Evolutionary conservation across 192 early-diverging fungal genomes (phyloP), one percentile per base, ranked within the genome.

Genomic region (Gaertneriomyces sp.): DNA sequence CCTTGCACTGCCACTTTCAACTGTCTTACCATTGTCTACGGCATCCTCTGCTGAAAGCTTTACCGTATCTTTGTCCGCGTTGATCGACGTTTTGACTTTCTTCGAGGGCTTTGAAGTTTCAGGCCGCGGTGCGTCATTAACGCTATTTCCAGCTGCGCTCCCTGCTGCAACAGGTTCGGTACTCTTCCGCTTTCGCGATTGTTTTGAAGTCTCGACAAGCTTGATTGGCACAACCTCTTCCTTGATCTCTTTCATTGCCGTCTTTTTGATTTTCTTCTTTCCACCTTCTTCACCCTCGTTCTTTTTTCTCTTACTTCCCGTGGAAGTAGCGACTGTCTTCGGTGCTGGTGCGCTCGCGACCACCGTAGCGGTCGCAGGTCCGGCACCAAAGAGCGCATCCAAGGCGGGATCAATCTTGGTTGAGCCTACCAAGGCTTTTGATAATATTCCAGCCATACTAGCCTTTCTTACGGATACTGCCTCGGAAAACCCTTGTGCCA

Each of bases 41-140:
- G 60, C 64, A 51, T 81, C 74, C 11, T 73, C 72, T 10, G 70
- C 75, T n/a, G 65, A 50, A 12, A 81, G 74, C 8, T 68, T 77
- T 10, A 45, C 63, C 14, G 69, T 61, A 40, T 41, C 58, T 39
- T 45, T 20, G 52, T 63, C n/a, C 42, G 14, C 71, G 41, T 66
- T 60, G 7, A 60, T 61, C 25, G 25, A 33, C 25, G 25, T 33
- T 33, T 33, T 33, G 2, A 33, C 25, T 33, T 33, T 33, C 25
- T 33, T 33, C 25, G 25, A 33, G 2, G 25, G 25, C 25, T 33
- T 33, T 33, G 25, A 33, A 33, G 25, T n/a, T n/a, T n/a, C n/a
- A n/a, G n/a, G n/a, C n/a, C n/a, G n/a, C n/a, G n/a, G n/a, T n/a
- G n/a, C 25, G 25, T 33, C 25, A 33, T 33, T 33, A 0, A 33